Evolutionary conservation across 306 rosid species (phyloP).

Genomic region (Castanospermum australe): DNA sequence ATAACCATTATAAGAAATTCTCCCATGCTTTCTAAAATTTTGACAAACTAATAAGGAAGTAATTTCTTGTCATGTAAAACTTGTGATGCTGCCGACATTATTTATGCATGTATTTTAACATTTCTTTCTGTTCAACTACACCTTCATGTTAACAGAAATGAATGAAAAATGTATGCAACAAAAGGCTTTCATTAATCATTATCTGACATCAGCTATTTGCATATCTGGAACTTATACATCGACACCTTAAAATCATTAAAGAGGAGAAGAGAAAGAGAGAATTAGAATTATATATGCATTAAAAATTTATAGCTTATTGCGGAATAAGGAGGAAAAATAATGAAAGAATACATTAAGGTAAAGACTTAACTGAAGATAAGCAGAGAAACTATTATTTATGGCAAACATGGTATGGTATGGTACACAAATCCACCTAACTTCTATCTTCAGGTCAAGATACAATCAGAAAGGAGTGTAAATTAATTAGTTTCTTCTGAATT

Average conservation of each 20-base stretch:
- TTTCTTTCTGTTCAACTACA: neutral
- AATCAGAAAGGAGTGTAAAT: neutral
- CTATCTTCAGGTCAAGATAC: neutral
- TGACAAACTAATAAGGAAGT: neutral
- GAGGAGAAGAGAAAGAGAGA: neutral
- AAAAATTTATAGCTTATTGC: neutral
- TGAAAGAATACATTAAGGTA: neutral
- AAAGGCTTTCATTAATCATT: neutral
- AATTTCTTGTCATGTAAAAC: neutral
- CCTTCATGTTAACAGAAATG: neutral
- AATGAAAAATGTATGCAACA: neutral
- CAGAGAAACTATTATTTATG: neutral
- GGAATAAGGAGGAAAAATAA: neutral
- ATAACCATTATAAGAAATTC: neutral
- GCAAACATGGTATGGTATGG: neutral
- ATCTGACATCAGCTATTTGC: neutral
- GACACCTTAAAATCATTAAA: neutral
- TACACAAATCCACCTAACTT: neutral
- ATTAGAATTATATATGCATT: neutral
- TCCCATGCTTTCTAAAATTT: neutral
- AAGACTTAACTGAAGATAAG: neutral
- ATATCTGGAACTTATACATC: neutral
- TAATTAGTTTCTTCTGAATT: neutral
- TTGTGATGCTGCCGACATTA: neutral
- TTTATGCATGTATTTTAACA: neutral